Evolutionary conservation across 2,329 filamentous ascomycete species (phyloP).

Genomic region (Blumeria hordei): DNA sequence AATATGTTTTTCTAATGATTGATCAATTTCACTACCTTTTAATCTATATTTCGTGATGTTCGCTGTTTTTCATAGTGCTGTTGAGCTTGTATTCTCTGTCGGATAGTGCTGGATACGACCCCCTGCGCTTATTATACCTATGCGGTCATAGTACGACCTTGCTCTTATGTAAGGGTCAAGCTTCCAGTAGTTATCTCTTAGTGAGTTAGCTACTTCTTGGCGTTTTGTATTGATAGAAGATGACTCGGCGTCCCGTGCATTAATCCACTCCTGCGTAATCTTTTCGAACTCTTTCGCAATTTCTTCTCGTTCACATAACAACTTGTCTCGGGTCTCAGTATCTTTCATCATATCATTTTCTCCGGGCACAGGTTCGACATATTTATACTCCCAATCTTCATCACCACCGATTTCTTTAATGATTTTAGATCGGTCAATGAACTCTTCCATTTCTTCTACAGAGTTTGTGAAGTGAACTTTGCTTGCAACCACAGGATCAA

Average conservation of each 20-base stretch:
- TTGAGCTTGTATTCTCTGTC: slow-evolving; percentile 1
- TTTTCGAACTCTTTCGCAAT: slow-evolving; percentile 54
- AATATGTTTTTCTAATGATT: not conserved
- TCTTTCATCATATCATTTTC: slow-evolving; percentile 62
- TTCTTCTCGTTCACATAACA: slow-evolving; percentile 36
- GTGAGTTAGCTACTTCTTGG: slow-evolving; percentile 31
- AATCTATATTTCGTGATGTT: not conserved
- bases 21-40: not conserved
- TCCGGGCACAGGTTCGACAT: slow-evolving; percentile 46
- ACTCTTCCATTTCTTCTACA: slow-evolving; percentile 51
- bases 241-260: slow-evolving; percentile 15
- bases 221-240: slow-evolving; percentile 30
- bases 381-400: slow-evolving; percentile 66
- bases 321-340: slow-evolving; percentile 31
- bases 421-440: slow-evolving; percentile 46
- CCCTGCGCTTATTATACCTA: slow-evolving; percentile 40
- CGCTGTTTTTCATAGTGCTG: not conserved
- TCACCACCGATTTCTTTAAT: slow-evolving; percentile 66
- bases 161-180: slow-evolving; percentile 73
- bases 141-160: slow-evolving; percentile 62
- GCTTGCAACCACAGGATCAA: slow-evolving; percentile 82
- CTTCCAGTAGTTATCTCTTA: slow-evolving; percentile 64
- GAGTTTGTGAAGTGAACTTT: slow-evolving; percentile 89
- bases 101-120: slow-evolving; percentile 54
- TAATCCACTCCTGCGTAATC: slow-evolving; percentile 53